phyloP scores from a whole-genome alignment of 768 basidiomycete species.

The Boletus barrowsii region DNA sequence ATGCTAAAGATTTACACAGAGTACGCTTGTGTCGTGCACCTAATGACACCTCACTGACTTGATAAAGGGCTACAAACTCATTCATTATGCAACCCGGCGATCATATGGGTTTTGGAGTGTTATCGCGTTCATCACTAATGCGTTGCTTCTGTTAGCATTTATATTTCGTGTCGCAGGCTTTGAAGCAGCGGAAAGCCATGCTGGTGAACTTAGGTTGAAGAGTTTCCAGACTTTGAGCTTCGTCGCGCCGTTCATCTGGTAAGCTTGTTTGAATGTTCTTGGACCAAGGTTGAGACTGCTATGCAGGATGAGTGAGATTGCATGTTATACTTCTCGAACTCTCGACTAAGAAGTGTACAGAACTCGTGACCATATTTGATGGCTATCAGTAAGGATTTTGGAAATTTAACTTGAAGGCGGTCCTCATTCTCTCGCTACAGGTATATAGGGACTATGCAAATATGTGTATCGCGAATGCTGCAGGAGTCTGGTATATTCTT shows the following conservation, averaged over 20 bases:
- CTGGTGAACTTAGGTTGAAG: constrained; percentile 43
- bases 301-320: constrained; percentile 74
- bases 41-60: background rate
- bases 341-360: constrained; percentile 35
- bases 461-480: constrained; percentile 90
- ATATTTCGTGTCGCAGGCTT: constrained; percentile 64
- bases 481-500: constrained; percentile 93
- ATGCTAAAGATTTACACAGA: constrained; percentile 20
- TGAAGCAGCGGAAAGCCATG: constrained; percentile 31
- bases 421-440: constrained; percentile 31
- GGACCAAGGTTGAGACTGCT: background rate
- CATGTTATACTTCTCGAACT: background rate
- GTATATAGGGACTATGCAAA: constrained; percentile 91
- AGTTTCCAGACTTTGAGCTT: constrained; percentile 91
- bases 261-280: constrained; percentile 21
- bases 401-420: background rate
- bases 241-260: constrained; percentile 88
- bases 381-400: constrained; percentile 60
- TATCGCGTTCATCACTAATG: constrained; percentile 69
- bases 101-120: constrained; percentile 79
- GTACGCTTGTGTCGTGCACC: constrained; percentile 11
- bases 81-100: constrained; percentile 76
- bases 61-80: constrained; percentile 61
- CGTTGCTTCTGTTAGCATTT: constrained; percentile 72
- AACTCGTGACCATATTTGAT: constrained; percentile 77